Conservation (phyloP, 148 eudicot genomes). For the Camellia lanceoleosa region DNA sequence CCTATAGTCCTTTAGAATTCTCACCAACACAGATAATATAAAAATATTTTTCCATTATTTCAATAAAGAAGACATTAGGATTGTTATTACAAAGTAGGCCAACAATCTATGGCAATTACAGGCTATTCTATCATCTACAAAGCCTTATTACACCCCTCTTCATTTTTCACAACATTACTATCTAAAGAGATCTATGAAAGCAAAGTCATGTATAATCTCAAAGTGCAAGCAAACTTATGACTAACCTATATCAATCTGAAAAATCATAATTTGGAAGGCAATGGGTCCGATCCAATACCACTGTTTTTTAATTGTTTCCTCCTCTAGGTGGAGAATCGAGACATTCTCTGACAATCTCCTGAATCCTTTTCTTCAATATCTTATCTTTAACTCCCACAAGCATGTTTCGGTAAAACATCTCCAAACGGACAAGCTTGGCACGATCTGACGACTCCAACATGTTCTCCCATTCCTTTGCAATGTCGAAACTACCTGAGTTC, state of each 20-base stretch:
- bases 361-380: conserved; percentile 61
- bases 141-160: background rate
- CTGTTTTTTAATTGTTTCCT: background rate
- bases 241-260: background rate
- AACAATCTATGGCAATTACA: background rate
- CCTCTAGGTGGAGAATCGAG: conserved; percentile 32
- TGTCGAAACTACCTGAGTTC: conserved; percentile 44
- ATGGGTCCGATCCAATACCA: background rate
- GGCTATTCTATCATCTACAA: background rate
- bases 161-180: background rate
- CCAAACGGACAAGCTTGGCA: conserved; percentile 52
- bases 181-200: background rate
- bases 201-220: background rate
- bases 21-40: no score
- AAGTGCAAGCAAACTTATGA: background rate
- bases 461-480: conserved; percentile 70
- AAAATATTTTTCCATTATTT: no score
- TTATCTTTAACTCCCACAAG: conserved; percentile 72
- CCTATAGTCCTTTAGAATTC: no score
- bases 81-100: background rate
- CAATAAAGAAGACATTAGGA: no score
- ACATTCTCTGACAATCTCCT: conserved; percentile 63
- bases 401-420: conserved; percentile 75
- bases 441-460: conserved; percentile 67
- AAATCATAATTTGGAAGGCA: background rate